Evolutionary conservation across 2,329 filamentous ascomycete genomes (phyloP).

Genomic region (Fusarium zealandicum): DNA sequence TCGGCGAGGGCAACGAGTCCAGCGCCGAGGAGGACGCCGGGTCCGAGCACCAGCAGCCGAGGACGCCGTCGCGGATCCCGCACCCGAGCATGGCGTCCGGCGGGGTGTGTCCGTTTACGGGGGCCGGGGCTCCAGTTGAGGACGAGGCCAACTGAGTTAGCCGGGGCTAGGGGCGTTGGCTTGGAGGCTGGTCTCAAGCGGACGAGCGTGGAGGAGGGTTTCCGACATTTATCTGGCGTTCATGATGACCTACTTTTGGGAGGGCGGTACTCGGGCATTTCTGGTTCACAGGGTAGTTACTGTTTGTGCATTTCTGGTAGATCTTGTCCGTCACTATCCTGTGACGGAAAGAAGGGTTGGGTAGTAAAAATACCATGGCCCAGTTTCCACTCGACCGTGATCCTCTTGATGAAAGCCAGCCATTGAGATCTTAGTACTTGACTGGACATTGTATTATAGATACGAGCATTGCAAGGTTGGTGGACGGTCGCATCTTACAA

Average conservation of each 20-base stretch:
- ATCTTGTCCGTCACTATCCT: not conserved
- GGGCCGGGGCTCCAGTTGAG: slow-evolving; percentile 31
- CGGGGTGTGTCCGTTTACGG: slow-evolving; percentile 40
- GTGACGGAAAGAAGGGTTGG: slow-evolving; percentile 3
- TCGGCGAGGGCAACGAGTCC: slow-evolving; percentile 47
- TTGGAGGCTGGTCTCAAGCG: not conserved
- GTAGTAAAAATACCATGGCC: slow-evolving; percentile 11
- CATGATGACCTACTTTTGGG: slow-evolving; percentile 17
- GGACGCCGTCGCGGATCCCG: slow-evolving; percentile 18
- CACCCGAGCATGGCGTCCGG: slow-evolving; percentile 27
- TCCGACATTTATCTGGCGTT: slow-evolving; percentile 26
- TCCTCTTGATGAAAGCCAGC: not conserved
- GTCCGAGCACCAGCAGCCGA: slow-evolving; percentile 25
- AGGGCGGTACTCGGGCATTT: slow-evolving; percentile 9
- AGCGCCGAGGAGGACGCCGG: slow-evolving; percentile 28
- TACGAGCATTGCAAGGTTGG: too few species aligned
- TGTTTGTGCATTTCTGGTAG: slow-evolving; percentile 1
- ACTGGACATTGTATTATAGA: too few species aligned
- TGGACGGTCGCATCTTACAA: too few species aligned
- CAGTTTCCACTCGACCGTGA: not conserved
- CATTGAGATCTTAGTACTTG: too few species aligned
- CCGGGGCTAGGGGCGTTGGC: not conserved
- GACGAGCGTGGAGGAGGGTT: not conserved
- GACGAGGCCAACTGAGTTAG: slow-evolving; percentile 12
- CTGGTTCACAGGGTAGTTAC: slow-evolving; percentile 13